Evolutionary conservation across 371 early-diverging fungal species (phyloP), one percentile per base, ranked within the genome.

Genomic region (Mortierella sp.): DNA sequence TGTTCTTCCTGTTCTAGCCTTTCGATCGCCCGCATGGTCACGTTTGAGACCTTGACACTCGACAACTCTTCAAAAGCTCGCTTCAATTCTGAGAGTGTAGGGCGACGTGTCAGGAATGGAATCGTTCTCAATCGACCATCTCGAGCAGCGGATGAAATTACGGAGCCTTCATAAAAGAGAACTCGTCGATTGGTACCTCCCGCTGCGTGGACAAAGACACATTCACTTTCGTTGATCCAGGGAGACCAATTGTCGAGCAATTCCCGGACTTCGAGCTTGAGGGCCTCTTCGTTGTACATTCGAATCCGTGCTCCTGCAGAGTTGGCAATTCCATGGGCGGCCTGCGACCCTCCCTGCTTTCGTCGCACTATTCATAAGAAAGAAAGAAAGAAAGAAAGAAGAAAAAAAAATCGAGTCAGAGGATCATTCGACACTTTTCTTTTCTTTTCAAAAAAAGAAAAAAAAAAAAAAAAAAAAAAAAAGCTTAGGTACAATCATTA

Each of bases 331-430:
- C 95, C 95, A 73, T 93, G 94, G 14, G 92, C 84, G 12, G 88
- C 86, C 81, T 98, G 99, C 16, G 94, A 85, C 0, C 97, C 98
- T 70, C 99, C 99, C 80, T 98, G 98, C 73, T 98, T 97, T 66
- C 95, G 81, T 57, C 99, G 90, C 1, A 97, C 89, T 89, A 70
- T 46, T 5, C 12, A 14, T 23, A 45, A 57, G 55, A 43, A 60
- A 26, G n/a, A 56, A 26, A 23, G 7, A 46, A 19, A 45, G 14
- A 45, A 16, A 44, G 51, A 44, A 45, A 48, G 57, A 11, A 37
- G 37, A 37, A 9, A 37, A 9, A 37, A 3, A n/a, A n/a, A n/a
- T n/a, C n/a, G n/a, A n/a, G n/a, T n/a, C n/a, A n/a, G n/a, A n/a
- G n/a, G n/a, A n/a, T n/a, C n/a, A n/a, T n/a, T n/a, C n/a, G n/a